Conservation (phyloP, 495 filamentous ascomycete genomes). For the Amniculicola lignicola region DNA sequence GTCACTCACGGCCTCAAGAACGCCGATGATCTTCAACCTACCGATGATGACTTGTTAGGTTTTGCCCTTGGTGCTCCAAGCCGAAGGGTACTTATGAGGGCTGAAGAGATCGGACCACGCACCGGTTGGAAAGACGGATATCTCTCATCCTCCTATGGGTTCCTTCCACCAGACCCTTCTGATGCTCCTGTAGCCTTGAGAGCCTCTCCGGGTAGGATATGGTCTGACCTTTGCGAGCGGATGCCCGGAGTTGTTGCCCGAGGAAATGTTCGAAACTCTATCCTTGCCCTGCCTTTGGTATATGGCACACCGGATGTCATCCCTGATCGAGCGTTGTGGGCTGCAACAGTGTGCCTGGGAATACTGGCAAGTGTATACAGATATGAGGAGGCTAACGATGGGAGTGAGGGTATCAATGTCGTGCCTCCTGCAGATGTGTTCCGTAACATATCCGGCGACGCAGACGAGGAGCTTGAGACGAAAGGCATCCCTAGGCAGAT, state of each 20-base stretch:
- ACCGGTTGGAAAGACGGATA: slow-evolving; percentile 56
- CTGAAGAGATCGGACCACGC: slow-evolving; percentile 50
- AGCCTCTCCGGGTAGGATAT: slow-evolving; percentile 50
- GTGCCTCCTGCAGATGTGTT: slow-evolving; percentile 36
- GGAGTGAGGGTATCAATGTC: slow-evolving; percentile 47
- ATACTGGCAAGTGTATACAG: slow-evolving; percentile 52
- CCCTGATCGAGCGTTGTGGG: slow-evolving; percentile 52
- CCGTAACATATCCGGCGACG: slow-evolving; percentile 40
- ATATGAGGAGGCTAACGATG: slow-evolving; percentile 53
- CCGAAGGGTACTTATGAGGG: slow-evolving; percentile 51
- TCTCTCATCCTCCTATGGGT: slow-evolving; percentile 50
- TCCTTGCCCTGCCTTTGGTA: slow-evolving; percentile 49
- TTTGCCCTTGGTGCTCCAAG: slow-evolving; percentile 52
- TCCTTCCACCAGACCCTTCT: slow-evolving; percentile 51
- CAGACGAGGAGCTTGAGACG: slow-evolving; percentile 51
- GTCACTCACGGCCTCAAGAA: slow-evolving; percentile 35
- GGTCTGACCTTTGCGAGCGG: slow-evolving; percentile 53
- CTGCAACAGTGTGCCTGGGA: slow-evolving; percentile 50
- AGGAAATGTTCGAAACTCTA: slow-evolving; percentile 49
- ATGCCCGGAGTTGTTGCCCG: slow-evolving; percentile 53
- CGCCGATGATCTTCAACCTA: slow-evolving; percentile 46
- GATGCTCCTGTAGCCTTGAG: slow-evolving; percentile 49
- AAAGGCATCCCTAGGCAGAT: slow-evolving; percentile 49
- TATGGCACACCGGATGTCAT: slow-evolving; percentile 49
- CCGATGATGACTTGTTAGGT: slow-evolving; percentile 49